Evolutionary conservation across 2,329 filamentous ascomycete genomes (phyloP).

Genomic region (Rhynchosporium agropyri): DNA sequence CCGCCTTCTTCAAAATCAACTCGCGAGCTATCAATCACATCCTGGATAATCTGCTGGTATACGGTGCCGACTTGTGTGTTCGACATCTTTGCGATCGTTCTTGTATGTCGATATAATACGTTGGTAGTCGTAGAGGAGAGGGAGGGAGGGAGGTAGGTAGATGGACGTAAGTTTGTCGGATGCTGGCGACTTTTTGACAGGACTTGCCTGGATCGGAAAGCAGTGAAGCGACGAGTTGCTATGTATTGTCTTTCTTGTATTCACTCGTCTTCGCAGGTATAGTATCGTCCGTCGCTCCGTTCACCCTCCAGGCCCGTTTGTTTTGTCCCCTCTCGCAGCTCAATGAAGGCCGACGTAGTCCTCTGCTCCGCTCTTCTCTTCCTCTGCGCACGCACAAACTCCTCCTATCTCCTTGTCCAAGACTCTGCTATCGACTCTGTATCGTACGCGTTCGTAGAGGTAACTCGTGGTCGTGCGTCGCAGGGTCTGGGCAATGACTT

Average conservation of each 20-base stretch:
- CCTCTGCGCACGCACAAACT: background rate
- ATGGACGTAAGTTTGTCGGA: background rate
- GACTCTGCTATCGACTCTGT: background rate
- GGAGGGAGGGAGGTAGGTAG: constrained; percentile 1
- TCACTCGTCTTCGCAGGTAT: too few relatives aligned
- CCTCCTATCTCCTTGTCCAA: background rate
- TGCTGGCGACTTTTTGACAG: background rate
- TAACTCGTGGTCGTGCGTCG: constrained; percentile 24
- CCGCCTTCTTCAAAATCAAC: constrained; percentile 97
- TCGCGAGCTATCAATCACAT: constrained; percentile 88
- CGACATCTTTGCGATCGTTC: constrained; percentile 38
- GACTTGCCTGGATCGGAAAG: background rate
- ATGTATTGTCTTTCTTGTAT: too few relatives aligned
- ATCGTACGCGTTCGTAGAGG: constrained; percentile 2
- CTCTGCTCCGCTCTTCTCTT: background rate
- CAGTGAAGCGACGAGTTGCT: background rate
- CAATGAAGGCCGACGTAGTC: too few relatives aligned
- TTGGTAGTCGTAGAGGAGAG: background rate
- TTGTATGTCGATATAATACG: constrained; percentile 3
- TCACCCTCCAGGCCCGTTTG: background rate
- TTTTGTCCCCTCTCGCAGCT: background rate
- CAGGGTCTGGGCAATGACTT: constrained; percentile 29
- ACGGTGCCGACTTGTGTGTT: constrained; percentile 61
- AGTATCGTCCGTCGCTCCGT: background rate
- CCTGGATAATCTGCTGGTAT: constrained; percentile 76